A percentile compares a stretch with the other conserved stretches of the same genome.
Evolutionary conservation across 768 basidiomycete species (phyloP).

Genomic region (Tricholoma saponaceum): DNA sequence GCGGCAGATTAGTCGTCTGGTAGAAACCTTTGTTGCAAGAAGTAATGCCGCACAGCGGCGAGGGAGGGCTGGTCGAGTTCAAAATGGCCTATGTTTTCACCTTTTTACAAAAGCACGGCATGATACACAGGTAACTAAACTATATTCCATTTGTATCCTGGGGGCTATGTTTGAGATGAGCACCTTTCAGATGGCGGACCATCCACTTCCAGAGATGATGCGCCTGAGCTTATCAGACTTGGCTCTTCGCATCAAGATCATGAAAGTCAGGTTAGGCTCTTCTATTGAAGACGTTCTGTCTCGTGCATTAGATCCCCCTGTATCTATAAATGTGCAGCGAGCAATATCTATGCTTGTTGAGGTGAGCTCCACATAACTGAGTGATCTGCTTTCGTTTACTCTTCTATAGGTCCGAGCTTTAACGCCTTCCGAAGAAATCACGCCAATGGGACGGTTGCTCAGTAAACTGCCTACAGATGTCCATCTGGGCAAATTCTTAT

Average conservation of each 20-base stretch:
- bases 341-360: conserved; percentile 91
- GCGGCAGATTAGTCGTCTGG: conserved; percentile 86
- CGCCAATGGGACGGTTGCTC: conserved; percentile 86
- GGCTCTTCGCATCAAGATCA: conserved; percentile 87
- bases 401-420: conserved; percentile 71
- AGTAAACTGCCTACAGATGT: conserved; percentile 95
- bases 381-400: neutral
- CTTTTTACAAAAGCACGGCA: conserved; percentile 87
- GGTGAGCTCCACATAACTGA: conserved; percentile 32
- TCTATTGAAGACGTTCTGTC: conserved; percentile 90
- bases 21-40: conserved; percentile 88
- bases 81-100: conserved; percentile 88
- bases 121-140: conserved; percentile 61
- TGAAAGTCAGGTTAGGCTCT: conserved; percentile 80
- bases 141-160: neutral
- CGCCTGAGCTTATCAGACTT: conserved; percentile 90
- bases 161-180: conserved; percentile 1
- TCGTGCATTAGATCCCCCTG: conserved; percentile 86
- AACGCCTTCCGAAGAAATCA: conserved; percentile 84
- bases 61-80: conserved; percentile 91
- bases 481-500: conserved; percentile 89
- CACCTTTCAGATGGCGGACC: conserved; percentile 67
- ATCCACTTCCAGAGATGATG: conserved; percentile 94
- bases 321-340: conserved; percentile 80
- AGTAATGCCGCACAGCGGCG: conserved; percentile 90